A percentile compares a stretch with the other conserved stretches of the same genome.
These are phyloP conservation scores for Uromyces viciae-fabae DNA, from an alignment of 1,284 basidiomycete species.

Conservation along the genomic window DNA sequence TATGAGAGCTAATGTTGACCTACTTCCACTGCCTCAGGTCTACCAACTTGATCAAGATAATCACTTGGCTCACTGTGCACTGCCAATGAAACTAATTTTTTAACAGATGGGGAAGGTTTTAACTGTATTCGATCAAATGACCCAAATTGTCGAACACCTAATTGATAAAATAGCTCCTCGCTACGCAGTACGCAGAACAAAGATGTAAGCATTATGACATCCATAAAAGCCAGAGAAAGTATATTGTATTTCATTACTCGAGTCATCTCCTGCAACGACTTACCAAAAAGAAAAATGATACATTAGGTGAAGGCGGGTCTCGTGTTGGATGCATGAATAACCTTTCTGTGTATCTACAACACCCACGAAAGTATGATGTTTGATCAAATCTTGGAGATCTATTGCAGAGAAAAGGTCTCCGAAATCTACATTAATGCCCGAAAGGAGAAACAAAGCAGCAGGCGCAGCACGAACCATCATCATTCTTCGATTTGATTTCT, in stretches of 20 bases:
- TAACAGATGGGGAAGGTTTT: constrained; percentile 73
- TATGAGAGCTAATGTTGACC: constrained; percentile 54
- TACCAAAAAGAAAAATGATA: constrained; percentile 78
- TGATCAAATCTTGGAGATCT: constrained; percentile 61
- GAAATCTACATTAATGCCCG: too few relatives aligned
- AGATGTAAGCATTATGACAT: not conserved
- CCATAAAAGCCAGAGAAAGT: not conserved
- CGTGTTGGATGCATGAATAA: constrained; percentile 79
- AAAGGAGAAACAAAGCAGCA: not conserved
- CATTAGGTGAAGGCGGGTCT: constrained; percentile 81
- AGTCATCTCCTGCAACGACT: too few relatives aligned
- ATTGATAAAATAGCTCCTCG: constrained; percentile 92
- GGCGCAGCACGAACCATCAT: constrained; percentile 62
- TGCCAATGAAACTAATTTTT: constrained; percentile 70
- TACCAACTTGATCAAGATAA: constrained; percentile 52
- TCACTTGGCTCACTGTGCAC: constrained; percentile 65
- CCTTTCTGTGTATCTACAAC: constrained; percentile 74
- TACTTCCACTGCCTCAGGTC: constrained; percentile 67
- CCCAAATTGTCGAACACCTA: constrained; percentile 87
- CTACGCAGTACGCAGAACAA: constrained; percentile 57
- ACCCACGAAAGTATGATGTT: constrained; percentile 87
- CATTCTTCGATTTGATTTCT: constrained; percentile 63
- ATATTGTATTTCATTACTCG: constrained; percentile 17
- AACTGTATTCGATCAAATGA: constrained; percentile 70
- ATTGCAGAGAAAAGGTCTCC: not conserved